These are phyloP conservation scores for Anthracocystis setariae DNA, from an alignment of 1,284 basidiomycete genomes.

Conservation along the genomic window DNA sequence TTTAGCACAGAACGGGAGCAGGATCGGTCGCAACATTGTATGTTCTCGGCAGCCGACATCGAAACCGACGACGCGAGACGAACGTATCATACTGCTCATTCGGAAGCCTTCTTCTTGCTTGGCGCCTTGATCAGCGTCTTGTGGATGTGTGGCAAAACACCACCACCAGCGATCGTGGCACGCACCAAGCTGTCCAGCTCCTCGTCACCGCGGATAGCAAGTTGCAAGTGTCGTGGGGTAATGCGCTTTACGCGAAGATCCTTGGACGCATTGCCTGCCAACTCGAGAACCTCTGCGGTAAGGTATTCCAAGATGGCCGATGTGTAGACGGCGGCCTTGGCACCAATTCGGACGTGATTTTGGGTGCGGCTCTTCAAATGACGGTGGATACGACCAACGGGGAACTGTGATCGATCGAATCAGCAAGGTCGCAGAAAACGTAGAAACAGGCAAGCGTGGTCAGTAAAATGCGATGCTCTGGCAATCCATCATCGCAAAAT, in stretches of 20 bases:
- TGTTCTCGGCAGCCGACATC: not conserved
- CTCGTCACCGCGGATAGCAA: slow-evolving; percentile 95
- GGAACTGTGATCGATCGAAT: slow-evolving; percentile 73
- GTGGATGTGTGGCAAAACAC: slow-evolving; percentile 96
- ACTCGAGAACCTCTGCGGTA: slow-evolving; percentile 87
- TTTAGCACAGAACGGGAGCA: slow-evolving; percentile 21
- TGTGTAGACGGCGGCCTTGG: slow-evolving; percentile 91
- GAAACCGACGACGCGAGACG: not conserved
- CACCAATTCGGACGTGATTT: slow-evolving; percentile 90
- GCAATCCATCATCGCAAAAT: not conserved
- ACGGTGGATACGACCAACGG: slow-evolving; percentile 92
- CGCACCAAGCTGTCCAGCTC: slow-evolving; percentile 75
- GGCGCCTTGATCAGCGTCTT: slow-evolving; percentile 71
- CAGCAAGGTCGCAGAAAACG: no score
- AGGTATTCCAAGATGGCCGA: slow-evolving; percentile 89
- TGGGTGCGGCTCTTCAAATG: slow-evolving; percentile 92
- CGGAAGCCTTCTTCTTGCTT: slow-evolving; percentile 52
- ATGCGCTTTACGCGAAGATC: slow-evolving; percentile 96
- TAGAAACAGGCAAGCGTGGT: slow-evolving; percentile 1
- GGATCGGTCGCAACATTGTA: slow-evolving; percentile 4
- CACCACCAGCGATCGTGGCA: slow-evolving; percentile 78
- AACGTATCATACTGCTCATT: slow-evolving; percentile 4
- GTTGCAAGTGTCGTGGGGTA: slow-evolving; percentile 89
- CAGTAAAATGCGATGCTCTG: slow-evolving; percentile 2
- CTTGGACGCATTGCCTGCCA: slow-evolving; percentile 97